Conservation (phyloP, 176 grass and related monocot genomes). For the Hordeum marinum region DNA sequence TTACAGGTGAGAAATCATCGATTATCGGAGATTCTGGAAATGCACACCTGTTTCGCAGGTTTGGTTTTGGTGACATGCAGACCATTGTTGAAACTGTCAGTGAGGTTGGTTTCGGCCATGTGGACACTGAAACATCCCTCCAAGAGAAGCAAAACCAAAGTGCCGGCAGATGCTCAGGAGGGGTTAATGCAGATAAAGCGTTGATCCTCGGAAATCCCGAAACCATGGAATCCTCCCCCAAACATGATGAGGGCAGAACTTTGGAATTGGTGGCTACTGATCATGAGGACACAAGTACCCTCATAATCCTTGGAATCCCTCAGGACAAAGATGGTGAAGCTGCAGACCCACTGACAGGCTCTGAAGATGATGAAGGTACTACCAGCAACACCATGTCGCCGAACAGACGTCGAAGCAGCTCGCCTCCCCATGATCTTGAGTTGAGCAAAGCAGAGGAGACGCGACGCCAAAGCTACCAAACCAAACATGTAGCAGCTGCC, state of each 20-base stretch:
- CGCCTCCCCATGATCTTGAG: background rate
- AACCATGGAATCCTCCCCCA: constrained; percentile 1
- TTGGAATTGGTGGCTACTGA: background rate
- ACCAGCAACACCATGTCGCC: background rate
- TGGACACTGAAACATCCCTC: constrained; percentile 5
- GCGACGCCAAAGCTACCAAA: background rate
- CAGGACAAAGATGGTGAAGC: background rate
- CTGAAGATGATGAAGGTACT: background rate
- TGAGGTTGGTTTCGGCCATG: background rate
- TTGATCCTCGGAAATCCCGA: background rate
- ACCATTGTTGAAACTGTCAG: background rate
- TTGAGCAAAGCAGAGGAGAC: background rate
- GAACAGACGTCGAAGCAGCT: background rate
- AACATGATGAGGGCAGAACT: background rate
- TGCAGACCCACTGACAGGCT: background rate
- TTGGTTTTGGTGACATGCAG: background rate
- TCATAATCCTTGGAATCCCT: background rate
- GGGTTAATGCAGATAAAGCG: constrained; percentile 19
- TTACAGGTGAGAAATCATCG: constrained; percentile 1
- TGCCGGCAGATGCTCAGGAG: background rate
- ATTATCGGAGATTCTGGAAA: constrained; percentile 14
- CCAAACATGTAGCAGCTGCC: background rate
- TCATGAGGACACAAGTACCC: background rate
- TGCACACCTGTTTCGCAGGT: background rate
- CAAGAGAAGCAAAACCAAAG: constrained; percentile 10